These are phyloP conservation scores for Diutina neorugosa DNA, from an alignment of 1,139 yeast genomes.

Conservation along the genomic window DNA sequence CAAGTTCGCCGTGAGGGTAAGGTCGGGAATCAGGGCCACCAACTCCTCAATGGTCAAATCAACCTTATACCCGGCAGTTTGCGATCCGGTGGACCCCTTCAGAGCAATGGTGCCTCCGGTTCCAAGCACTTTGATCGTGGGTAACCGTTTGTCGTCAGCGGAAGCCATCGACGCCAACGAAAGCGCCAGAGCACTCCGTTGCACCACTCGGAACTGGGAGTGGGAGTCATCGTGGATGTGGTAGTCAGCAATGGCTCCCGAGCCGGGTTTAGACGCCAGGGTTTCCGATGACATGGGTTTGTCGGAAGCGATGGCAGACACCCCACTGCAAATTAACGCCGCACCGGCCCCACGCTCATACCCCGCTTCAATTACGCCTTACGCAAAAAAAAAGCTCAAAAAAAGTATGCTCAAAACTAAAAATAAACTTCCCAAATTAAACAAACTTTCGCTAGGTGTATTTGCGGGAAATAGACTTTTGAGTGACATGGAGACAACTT, in stretches of 20 bases:
- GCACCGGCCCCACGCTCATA: neutral
- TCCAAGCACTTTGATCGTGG: slow-evolving; percentile 46
- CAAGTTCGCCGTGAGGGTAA: slow-evolving; percentile 42
- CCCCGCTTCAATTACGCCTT: neutral
- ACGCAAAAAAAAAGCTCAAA: neutral
- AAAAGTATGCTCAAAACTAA: too few relatives aligned
- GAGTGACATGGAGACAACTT: too few relatives aligned
- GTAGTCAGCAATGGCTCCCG: neutral
- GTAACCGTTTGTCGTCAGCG: slow-evolving; percentile 9
- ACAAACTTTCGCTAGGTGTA: too few relatives aligned
- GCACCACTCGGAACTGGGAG: neutral
- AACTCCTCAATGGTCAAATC: slow-evolving; percentile 56
- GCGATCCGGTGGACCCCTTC: slow-evolving; percentile 41
- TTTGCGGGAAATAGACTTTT: too few relatives aligned
- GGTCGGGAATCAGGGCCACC: slow-evolving; percentile 46
- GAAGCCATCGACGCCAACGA: neutral
- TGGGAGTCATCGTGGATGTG: neutral
- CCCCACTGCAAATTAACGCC: neutral
- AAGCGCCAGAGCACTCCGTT: neutral
- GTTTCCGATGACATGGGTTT: neutral
- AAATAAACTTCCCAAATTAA: too few relatives aligned
- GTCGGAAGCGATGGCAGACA: neutral
- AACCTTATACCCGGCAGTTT: slow-evolving; percentile 59
- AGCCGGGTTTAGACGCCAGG: neutral
- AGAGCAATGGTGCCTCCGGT: slow-evolving; percentile 72